Base-by-base conservation (phyloP, 2,329 filamentous ascomycete genomes). In the Mariannaea sp. region DNA sequence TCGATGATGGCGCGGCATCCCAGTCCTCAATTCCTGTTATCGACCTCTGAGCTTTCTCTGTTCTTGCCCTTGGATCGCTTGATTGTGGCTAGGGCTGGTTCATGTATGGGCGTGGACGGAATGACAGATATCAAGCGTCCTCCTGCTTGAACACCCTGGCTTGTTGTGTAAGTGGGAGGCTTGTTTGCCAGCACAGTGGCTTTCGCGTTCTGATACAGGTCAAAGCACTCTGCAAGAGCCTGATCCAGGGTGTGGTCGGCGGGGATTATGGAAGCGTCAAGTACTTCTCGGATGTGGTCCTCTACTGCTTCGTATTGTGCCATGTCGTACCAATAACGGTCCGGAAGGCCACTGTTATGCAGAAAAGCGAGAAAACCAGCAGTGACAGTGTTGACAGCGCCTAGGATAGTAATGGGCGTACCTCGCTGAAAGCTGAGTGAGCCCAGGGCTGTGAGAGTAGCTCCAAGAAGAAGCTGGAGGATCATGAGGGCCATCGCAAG, bases 331-430 rank as follows among this genome's bases (percentile, higher is more conserved):
- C 78, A 73, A 57, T 81, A 81, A 7, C 79, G 69, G 55, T 81
- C 77, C 2, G 80, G 79, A 14, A 82, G 62, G 1, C 80, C 80
- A 53, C 77, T 81, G 61, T 82, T 82, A 66, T 81, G 78, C 52
- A 82, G 60, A 13, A 82, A 68, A 3, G 78, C 80, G 4, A 82
- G 70, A 6, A 81, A 61, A 2, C 80, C 80, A 7, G 80, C 77
- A 33, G 75, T 70, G 49, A 79, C 65, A 0, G 80, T 82, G 62
- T 81, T 81, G 52, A 74, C 60, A 5, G 77, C 78, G 1, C 77
- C 79, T 7, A 82, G 73, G n/a, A 75, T 55, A 2, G 79, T 81
- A 49, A 82, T 79, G 13, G 72, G 65, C 1, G 69, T 74, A 10
- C 74, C 73, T 10, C 73, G 49, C 10, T 66, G 53, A 19, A 61